Evolutionary conservation across 2,329 filamentous ascomycete species (phyloP).

Genomic region (Trichoderma sp.): DNA sequence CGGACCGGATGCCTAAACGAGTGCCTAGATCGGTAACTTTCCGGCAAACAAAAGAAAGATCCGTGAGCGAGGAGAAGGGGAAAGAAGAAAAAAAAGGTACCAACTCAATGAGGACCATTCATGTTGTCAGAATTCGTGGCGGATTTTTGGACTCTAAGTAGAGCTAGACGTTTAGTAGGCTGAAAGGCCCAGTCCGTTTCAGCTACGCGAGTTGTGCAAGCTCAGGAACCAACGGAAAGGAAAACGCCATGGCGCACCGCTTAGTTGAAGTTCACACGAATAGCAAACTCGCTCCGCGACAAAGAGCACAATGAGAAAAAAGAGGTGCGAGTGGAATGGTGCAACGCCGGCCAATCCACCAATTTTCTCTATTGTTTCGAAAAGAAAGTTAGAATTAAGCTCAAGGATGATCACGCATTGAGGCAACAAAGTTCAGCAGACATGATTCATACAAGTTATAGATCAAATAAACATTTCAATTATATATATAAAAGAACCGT

Average conservation of each 20-base stretch:
- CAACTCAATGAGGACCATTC: neutral
- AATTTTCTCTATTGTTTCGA: slow-evolving; percentile 8
- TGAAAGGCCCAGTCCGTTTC: neutral
- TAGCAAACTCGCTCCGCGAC: neutral
- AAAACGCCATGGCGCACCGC: slow-evolving; percentile 14
- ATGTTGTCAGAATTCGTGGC: neutral
- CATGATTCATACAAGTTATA: neutral
- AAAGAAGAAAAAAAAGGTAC: neutral
- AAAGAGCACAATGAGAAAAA: neutral
- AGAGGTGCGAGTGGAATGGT: neutral
- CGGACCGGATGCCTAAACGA: neutral
- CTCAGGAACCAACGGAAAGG: slow-evolving; percentile 8
- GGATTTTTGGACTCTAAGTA: neutral
- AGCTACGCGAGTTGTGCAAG: neutral
- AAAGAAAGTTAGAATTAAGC: slow-evolving; percentile 20
- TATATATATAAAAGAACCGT: slow-evolving; percentile 21
- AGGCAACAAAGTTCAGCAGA: neutral
- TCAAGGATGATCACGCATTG: neutral
- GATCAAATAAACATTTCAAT: slow-evolving; percentile 24
- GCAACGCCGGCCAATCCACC: slow-evolving; percentile 16
- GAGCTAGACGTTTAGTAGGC: neutral
- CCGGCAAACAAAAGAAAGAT: neutral
- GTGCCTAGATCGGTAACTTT: neutral
- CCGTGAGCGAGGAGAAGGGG: neutral
- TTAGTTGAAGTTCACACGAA: neutral